Percentiles rank a stretch among this genome's conserved stretches.
Evolutionary conservation across 169 alveolate genomes (phyloP).

Genomic region (Plasmodium inui): DNA sequence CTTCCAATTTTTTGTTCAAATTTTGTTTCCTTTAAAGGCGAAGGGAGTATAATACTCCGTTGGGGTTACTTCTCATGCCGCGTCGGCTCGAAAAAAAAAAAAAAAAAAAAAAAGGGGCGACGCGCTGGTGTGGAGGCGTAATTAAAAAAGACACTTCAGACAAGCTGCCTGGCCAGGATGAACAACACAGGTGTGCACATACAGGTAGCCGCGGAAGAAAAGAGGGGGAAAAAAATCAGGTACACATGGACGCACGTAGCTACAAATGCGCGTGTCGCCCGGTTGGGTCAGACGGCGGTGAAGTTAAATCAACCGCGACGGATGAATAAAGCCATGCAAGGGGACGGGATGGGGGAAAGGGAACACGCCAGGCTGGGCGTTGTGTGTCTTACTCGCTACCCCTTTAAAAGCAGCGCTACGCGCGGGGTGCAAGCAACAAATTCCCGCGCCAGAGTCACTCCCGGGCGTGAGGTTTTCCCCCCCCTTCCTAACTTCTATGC

Average conservation of each 20-base stretch:
- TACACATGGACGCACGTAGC: background rate
- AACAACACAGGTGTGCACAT: background rate
- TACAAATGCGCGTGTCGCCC: background rate
- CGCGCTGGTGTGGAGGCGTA: slow-evolving; percentile 75
- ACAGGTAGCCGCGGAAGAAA: background rate
- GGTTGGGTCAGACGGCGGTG: background rate
- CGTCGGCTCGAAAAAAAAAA: slow-evolving; percentile 68
- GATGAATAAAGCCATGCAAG: background rate
- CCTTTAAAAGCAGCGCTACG: background rate
- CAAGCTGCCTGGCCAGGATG: background rate
- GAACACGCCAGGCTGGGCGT: background rate
- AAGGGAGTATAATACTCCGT: background rate
- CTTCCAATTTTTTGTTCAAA: background rate
- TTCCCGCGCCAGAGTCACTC: background rate
- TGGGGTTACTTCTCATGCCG: slow-evolving; percentile 67
- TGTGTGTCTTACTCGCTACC: background rate
- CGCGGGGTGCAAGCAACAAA: background rate
- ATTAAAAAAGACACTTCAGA: background rate
- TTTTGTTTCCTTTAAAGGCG: background rate
- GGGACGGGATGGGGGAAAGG: background rate
- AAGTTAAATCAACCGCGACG: background rate
- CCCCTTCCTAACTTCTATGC: background rate
- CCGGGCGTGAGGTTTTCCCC: background rate
- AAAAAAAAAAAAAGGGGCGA: slow-evolving; percentile 57
- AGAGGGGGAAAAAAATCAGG: background rate